Conservation (phyloP, 1,139 yeast species). For the Saccharomyces hybrid region DNA sequence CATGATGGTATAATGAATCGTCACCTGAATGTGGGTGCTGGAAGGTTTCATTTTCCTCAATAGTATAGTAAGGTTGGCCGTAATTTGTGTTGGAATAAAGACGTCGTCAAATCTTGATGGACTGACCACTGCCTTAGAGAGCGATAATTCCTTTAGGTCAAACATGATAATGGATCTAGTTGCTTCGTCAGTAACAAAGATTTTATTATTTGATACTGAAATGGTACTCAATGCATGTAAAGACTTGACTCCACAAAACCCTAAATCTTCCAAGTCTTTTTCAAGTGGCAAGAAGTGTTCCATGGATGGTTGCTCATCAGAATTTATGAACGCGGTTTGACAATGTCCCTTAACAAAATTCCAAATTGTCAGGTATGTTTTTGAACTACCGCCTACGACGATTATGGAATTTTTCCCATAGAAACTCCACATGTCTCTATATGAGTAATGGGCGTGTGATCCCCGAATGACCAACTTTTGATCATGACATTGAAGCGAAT, state of each 20-base stretch:
- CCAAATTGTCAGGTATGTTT: conserved; percentile 64
- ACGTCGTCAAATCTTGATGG: conserved; percentile 3
- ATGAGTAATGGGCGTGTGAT: conserved; percentile 41
- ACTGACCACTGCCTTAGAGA: conserved; percentile 11
- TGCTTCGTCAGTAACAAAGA: conserved; percentile 13
- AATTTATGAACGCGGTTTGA: conserved; percentile 44
- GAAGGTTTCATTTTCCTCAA: conserved; percentile 4
- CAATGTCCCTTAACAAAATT: conserved; percentile 63
- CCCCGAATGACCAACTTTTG: conserved; percentile 53
- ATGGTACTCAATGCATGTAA: neutral
- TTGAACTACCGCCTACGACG: conserved; percentile 60
- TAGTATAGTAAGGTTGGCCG: conserved; percentile 14
- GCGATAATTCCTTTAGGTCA: conserved; percentile 12
- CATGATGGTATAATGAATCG: conserved; percentile 10
- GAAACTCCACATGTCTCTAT: conserved; percentile 32
- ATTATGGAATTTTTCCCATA: conserved; percentile 34
- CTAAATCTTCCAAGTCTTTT: conserved; percentile 8
- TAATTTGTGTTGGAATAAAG: conserved; percentile 14
- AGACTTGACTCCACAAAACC: conserved; percentile 1
- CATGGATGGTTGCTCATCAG: conserved; percentile 22
- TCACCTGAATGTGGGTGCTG: conserved; percentile 1
- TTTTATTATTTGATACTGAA: conserved; percentile 9
- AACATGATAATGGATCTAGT: conserved; percentile 15
- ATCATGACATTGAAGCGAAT: conserved; percentile 55
- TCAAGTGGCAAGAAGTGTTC: conserved; percentile 11